Conservation (phyloP, 2,329 filamentous ascomycete species). For the Cytospora schulzeri region DNA sequence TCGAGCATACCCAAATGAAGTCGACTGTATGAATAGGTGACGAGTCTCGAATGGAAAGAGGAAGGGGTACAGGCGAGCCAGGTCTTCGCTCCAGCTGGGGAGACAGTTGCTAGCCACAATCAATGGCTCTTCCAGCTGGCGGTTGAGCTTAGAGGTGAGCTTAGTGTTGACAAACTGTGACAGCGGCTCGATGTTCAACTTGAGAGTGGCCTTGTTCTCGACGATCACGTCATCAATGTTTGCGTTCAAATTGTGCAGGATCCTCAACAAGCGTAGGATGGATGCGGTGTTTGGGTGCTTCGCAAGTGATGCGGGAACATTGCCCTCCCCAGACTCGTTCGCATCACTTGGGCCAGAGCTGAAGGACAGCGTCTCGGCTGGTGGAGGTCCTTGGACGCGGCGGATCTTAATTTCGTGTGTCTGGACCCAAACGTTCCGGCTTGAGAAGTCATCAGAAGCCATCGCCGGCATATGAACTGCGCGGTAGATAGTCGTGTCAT, state of each 20-base stretch:
- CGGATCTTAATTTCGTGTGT: conserved; percentile 92
- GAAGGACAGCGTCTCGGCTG: conserved; percentile 69
- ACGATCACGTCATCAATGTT: conserved; percentile 89
- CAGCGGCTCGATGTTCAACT: conserved; percentile 77
- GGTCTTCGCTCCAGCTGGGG: conserved; percentile 92
- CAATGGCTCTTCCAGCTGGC: conserved; percentile 92
- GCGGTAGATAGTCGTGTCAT: conserved; percentile 94
- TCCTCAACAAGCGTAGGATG: conserved; percentile 84
- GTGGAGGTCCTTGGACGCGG: conserved; percentile 79
- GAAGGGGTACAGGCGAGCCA: conserved; percentile 92
- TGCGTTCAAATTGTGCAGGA: conserved; percentile 88
- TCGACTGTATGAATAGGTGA: conserved; percentile 95
- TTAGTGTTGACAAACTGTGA: conserved; percentile 99
- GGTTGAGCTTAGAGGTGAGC: conserved; percentile 94
- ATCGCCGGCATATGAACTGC: conserved; percentile 72
- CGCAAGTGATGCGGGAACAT: conserved; percentile 76
- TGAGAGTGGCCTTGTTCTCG: conserved; percentile 71
- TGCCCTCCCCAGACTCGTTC: conserved; percentile 56
- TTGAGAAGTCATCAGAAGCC: conserved; percentile 62
- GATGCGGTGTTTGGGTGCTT: conserved; percentile 83
- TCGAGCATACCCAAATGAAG: conserved; percentile 94
- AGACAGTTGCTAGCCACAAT: conserved; percentile 97
- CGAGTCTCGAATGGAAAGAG: conserved; percentile 97
- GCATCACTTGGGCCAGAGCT: conserved; percentile 52
- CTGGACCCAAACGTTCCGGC: conserved; percentile 83